phyloP scores from a whole-genome alignment of 1,284 basidiomycete genomes.

The Amylostereum chailletii region DNA sequence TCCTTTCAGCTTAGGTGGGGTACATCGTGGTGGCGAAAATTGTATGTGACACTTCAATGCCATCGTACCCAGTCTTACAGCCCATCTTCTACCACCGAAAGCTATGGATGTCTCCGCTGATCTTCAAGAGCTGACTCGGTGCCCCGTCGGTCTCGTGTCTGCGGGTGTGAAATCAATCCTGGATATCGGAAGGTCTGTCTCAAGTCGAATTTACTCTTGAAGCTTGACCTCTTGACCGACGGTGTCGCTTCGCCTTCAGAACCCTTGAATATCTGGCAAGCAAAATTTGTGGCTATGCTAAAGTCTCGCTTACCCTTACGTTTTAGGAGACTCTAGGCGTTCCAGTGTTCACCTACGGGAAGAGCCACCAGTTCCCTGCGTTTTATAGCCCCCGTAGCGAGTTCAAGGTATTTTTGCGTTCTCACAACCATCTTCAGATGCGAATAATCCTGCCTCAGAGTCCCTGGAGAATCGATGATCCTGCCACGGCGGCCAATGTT shows the following conservation, averaged over 20 bases:
- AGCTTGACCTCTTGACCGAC: conserved; percentile 7
- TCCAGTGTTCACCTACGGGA: conserved; percentile 77
- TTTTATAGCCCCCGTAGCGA: conserved; percentile 89
- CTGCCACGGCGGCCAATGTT: conserved; percentile 57
- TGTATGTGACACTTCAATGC: conserved; percentile 38
- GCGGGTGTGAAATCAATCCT: conserved; percentile 95
- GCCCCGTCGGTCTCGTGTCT: conserved; percentile 85
- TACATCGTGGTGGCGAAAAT: conserved; percentile 87
- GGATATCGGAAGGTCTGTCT: conserved; percentile 71
- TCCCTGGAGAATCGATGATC: conserved; percentile 60
- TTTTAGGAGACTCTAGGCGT: conserved; percentile 91
- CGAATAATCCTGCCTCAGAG: conserved; percentile 31
- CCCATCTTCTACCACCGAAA: conserved; percentile 20
- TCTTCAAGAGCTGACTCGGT: conserved; percentile 74
- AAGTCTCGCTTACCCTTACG: too few relatives aligned
- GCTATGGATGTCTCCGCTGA: conserved; percentile 97
- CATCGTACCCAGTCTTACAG: not conserved
- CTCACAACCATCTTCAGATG: not conserved
- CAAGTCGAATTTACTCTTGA: not conserved
- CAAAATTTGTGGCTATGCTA: too few relatives aligned
- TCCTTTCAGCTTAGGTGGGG: conserved; percentile 66
- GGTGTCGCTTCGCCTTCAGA: conserved; percentile 24
- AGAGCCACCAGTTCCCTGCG: conserved; percentile 81
- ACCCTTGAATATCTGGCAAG: conserved; percentile 85
- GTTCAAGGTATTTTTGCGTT: conserved; percentile 46